phyloP scores from a whole-genome alignment of 805 yeast genomes.

The Clavispora fructus region DNA sequence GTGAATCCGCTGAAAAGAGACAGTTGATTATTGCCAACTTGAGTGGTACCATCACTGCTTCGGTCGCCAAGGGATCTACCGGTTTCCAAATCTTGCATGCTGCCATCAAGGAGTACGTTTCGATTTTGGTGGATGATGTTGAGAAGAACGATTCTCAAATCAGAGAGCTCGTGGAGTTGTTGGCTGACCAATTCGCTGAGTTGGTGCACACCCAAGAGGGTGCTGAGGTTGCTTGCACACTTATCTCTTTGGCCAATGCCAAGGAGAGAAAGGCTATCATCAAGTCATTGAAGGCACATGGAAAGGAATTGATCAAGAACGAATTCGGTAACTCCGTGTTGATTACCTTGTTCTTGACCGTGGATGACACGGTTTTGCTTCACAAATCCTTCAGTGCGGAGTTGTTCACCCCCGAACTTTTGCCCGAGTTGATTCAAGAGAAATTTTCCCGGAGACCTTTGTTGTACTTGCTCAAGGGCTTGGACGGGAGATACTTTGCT shows the following conservation, averaged over 20 bases:
- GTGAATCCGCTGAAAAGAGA: conserved; percentile 71
- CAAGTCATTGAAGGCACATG: conserved; percentile 69
- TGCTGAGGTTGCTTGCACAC: conserved; percentile 78
- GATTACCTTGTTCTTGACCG: conserved; percentile 72
- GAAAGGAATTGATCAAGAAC: conserved; percentile 69
- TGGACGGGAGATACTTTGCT: conserved; percentile 76
- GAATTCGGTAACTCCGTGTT: conserved; percentile 84
- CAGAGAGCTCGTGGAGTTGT: conserved; percentile 74
- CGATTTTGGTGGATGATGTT: conserved; percentile 55
- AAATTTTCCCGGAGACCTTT: conserved; percentile 88
- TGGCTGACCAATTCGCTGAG: conserved; percentile 88
- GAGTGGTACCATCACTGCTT: conserved; percentile 77
- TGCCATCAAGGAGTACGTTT: conserved; percentile 84
- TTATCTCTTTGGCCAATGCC: conserved; percentile 79
- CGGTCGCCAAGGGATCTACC: conserved; percentile 92
- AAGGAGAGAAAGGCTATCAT: conserved; percentile 84
- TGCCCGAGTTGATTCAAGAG: conserved; percentile 55
- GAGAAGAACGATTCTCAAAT: conserved; percentile 50
- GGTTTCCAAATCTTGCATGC: conserved; percentile 96
- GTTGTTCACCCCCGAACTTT: conserved; percentile 40
- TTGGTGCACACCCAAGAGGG: conserved; percentile 95
- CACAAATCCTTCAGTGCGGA: conserved; percentile 67
- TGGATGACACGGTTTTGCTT: conserved; percentile 88
- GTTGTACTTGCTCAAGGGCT: conserved; percentile 71
- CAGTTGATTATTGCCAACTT: conserved; percentile 70